These are phyloP conservation scores for Marsdenia floribunda DNA, from an alignment of 257 asterid species.

Conservation along the genomic window DNA sequence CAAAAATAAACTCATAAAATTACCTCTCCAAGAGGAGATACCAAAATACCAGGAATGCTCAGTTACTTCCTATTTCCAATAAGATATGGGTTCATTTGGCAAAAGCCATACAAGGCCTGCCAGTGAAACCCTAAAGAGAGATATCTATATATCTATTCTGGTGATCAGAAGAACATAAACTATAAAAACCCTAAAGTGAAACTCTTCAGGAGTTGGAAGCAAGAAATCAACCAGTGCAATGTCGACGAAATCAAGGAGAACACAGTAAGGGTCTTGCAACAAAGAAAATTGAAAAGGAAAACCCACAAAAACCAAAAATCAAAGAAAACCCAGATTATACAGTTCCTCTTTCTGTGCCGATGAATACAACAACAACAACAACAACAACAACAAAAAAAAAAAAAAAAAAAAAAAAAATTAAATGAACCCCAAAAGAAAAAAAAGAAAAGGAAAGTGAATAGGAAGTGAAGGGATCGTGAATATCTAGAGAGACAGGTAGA, in stretches of 20 bases:
- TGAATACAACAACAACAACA: too few relatives aligned
- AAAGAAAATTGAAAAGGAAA: background rate
- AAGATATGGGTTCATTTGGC: background rate
- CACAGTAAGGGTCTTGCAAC: background rate
- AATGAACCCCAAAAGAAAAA: too few relatives aligned
- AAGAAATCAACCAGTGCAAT: constrained; percentile 20
- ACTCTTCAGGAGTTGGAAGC: constrained; percentile 13
- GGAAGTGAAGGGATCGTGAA: constrained; percentile 19
- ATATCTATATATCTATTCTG: background rate
- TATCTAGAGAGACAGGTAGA: constrained; percentile 1
- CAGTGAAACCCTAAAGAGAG: constrained; percentile 4
- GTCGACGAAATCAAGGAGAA: constrained; percentile 16
- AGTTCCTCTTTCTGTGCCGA: background rate
- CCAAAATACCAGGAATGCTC: background rate
- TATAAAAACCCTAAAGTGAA: constrained; percentile 16
- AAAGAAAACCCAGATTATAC: constrained; percentile 6
- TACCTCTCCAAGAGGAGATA: background rate
- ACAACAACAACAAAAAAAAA: too few relatives aligned
- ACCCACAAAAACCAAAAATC: background rate
- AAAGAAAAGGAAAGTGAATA: constrained; percentile 11
- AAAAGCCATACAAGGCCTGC: background rate
- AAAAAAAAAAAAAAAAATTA: background rate
- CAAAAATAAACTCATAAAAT: background rate
- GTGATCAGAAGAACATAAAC: constrained; percentile 8
- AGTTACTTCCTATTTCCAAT: background rate